Percentiles rank a stretch among this genome's conserved stretches.
Evolutionary conservation across 805 yeast species (phyloP).

Genomic region (Kodamaea kakaduensis): DNA sequence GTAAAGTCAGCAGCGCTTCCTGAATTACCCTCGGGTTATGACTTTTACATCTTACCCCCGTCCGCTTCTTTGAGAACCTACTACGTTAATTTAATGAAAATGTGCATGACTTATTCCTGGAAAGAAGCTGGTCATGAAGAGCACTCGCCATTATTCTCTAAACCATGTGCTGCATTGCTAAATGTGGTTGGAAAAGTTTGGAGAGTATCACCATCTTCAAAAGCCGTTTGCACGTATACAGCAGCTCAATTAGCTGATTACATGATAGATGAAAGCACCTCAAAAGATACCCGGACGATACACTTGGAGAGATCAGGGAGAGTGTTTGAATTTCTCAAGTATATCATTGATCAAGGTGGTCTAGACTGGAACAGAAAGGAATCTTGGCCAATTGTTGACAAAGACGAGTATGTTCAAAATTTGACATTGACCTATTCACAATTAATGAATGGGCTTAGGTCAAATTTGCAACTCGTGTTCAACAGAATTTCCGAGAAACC

Average conservation of each 20-base stretch:
- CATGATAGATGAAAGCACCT: constrained; percentile 8
- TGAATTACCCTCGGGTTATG: constrained; percentile 30
- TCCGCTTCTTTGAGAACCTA: constrained; percentile 33
- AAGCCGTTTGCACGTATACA: constrained; percentile 47
- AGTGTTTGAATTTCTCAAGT: constrained; percentile 27
- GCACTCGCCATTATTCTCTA: constrained; percentile 30
- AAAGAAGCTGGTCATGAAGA: constrained; percentile 8
- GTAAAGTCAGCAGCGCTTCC: constrained; percentile 30
- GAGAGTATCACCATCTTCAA: constrained; percentile 51
- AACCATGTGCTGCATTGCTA: constrained; percentile 42
- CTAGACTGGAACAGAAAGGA: constrained; percentile 30
- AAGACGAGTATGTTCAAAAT: constrained; percentile 46
- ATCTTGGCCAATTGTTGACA: constrained; percentile 41
- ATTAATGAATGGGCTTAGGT: constrained; percentile 43
- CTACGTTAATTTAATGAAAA: constrained; percentile 36
- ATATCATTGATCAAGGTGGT: constrained; percentile 27
- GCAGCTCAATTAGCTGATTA: constrained; percentile 39
- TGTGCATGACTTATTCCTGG: constrained; percentile 42
- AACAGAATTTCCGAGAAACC: constrained; percentile 43
- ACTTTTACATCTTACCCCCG: constrained; percentile 35
- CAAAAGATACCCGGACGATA: constrained; percentile 26
- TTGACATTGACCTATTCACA: constrained; percentile 44
- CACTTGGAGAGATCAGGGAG: constrained; percentile 23
- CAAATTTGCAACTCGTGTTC: constrained; percentile 38
- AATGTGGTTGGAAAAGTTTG: constrained; percentile 49